A percentile compares a stretch with the other conserved stretches of the same genome.
phyloP scores from a whole-genome alignment of 2,329 filamentous ascomycete genomes.

The Colletotrichum lentis region DNA sequence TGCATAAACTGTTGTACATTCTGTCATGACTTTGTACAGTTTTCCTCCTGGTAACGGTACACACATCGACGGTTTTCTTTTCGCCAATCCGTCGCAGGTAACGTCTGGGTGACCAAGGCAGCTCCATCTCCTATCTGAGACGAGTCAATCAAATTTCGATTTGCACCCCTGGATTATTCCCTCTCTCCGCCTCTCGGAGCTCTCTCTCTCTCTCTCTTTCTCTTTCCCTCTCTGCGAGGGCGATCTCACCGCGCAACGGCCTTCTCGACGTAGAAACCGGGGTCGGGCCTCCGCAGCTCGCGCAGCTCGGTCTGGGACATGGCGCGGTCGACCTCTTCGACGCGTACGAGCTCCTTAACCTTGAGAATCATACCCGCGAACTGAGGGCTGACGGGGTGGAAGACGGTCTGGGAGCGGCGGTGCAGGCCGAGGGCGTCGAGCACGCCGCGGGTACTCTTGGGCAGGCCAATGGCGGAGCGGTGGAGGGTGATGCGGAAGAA shows the following conservation, averaged over 20 bases:
- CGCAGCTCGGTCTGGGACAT: conserved; percentile 74
- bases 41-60: conserved; percentile 21
- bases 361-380: conserved; percentile 91
- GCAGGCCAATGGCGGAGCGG: conserved; percentile 88
- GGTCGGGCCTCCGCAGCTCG: conserved; percentile 75
- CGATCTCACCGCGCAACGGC: conserved; percentile 42
- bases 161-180: background rate
- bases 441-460: conserved; percentile 78
- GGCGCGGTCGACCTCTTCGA: conserved; percentile 75
- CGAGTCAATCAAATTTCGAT: background rate
- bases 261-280: conserved; percentile 82
- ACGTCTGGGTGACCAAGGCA: background rate
- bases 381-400: conserved; percentile 82
- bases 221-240: background rate
- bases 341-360: conserved; percentile 89
- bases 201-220: background rate
- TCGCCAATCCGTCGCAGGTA: background rate
- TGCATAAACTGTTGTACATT: conserved; percentile 28
- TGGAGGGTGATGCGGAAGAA: conserved; percentile 93
- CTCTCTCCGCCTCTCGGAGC: background rate
- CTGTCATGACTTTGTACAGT: conserved; percentile 24
- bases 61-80: conserved; percentile 7
- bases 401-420: conserved; percentile 85
- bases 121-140: background rate
- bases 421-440: conserved; percentile 86